Percentiles rank a stretch among this genome's conserved stretches.
phyloP scores from a whole-genome alignment of 2,329 filamentous ascomycete species.

The Sporothrix variecibatus region DNA sequence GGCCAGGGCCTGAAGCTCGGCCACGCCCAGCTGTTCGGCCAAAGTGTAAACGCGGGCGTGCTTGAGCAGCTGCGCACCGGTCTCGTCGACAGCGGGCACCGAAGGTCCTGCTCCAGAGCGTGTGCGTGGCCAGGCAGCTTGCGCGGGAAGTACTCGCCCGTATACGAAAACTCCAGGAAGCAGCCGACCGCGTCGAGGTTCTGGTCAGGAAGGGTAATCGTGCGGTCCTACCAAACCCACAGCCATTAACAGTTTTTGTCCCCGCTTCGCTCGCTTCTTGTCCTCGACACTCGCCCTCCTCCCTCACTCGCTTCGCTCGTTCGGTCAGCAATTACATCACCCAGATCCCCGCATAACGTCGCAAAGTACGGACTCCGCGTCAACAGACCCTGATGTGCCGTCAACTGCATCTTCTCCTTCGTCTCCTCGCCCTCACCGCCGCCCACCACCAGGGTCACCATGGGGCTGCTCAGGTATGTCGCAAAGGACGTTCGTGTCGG shows the following conservation, averaged over 20 bases:
- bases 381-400: slow-evolving; percentile 78
- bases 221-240: slow-evolving; percentile 52
- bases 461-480: slow-evolving; percentile 66
- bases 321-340: slow-evolving; percentile 51
- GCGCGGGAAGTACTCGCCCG: slow-evolving; percentile 80
- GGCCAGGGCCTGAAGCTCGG: slow-evolving; percentile 71
- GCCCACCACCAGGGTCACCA: slow-evolving; percentile 69
- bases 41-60: slow-evolving; percentile 90
- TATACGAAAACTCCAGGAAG: slow-evolving; percentile 83
- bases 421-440: slow-evolving; percentile 40
- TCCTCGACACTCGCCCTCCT: background rate
- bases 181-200: slow-evolving; percentile 74
- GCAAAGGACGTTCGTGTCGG: slow-evolving; percentile 49
- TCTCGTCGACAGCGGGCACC: slow-evolving; percentile 68
- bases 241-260: background rate
- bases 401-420: slow-evolving; percentile 57
- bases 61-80: slow-evolving; percentile 80
- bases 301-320: background rate
- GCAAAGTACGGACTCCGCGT: slow-evolving; percentile 73
- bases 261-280: background rate
- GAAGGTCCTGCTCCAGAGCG: slow-evolving; percentile 68
- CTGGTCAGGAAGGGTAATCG: slow-evolving; percentile 68
- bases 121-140: slow-evolving; percentile 61
- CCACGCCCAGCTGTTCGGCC: slow-evolving; percentile 73
- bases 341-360: slow-evolving; percentile 62